Evolutionary conservation across 495 filamentous ascomycete genomes (phyloP).

Genomic region (Penicillium odoratum): DNA sequence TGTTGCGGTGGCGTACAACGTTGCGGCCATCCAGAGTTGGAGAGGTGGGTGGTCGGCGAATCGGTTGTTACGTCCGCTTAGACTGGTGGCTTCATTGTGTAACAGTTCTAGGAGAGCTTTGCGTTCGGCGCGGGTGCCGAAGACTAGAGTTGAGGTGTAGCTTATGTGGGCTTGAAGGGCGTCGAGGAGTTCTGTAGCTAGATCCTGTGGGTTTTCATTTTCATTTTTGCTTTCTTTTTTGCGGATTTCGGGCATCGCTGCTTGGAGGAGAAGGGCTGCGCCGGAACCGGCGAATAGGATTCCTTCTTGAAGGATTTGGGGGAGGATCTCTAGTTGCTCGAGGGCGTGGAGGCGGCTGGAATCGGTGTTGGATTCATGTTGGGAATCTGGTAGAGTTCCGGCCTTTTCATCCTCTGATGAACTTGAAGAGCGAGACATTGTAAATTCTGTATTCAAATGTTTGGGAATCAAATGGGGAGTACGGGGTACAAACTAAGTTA

Average conservation of each 20-base stretch:
- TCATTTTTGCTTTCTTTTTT: constrained; percentile 13
- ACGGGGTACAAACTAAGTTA: neutral
- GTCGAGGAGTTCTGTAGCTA: constrained; percentile 36
- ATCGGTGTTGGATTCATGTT: constrained; percentile 8
- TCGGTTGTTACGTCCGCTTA: constrained; percentile 19
- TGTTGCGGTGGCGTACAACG: constrained; percentile 43
- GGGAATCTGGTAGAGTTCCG: constrained; percentile 10
- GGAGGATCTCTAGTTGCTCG: constrained; percentile 39
- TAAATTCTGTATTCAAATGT: neutral
- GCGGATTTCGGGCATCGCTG: constrained; percentile 38
- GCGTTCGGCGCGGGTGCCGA: constrained; percentile 38
- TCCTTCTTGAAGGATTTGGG: constrained; percentile 44
- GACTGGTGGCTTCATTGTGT: neutral
- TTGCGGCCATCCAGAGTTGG: constrained; percentile 42
- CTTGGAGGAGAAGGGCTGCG: constrained; percentile 41
- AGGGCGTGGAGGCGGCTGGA: constrained; percentile 31
- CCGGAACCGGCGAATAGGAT: constrained; percentile 41
- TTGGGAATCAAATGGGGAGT: neutral
- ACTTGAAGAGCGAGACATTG: constrained; percentile 18
- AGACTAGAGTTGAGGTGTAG: constrained; percentile 42
- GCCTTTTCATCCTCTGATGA: constrained; percentile 23
- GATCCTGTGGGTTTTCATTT: constrained; percentile 18
- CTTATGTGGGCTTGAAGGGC: constrained; percentile 36
- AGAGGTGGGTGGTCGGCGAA: constrained; percentile 27
- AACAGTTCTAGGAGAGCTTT: constrained; percentile 32